Evolutionary conservation across 768 basidiomycete genomes (phyloP), one percentile per base, ranked within the genome.

Genomic region (Kwoniella sp.): DNA sequence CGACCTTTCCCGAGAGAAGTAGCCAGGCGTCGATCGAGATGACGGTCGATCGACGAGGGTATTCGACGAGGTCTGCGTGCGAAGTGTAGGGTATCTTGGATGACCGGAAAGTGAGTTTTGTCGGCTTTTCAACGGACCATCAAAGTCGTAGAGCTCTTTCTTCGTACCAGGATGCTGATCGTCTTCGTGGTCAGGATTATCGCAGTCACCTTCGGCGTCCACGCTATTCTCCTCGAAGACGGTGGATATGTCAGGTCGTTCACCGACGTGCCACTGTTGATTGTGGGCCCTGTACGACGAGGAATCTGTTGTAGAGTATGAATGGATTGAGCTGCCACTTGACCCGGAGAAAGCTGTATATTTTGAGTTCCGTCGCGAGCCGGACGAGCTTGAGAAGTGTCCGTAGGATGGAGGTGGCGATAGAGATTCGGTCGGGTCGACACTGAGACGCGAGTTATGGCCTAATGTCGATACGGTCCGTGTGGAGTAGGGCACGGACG

Each of bases 171-270:
- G 28, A 7, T 25, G 23, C 17, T 48, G 38, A 28, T 60, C n/a
- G 45, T 56, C 55, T 20, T 2, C 30, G n/a, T 38, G 25, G 15
- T 55, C 54, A 25, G 29, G 23, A 30, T 62, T 1, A 2, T 68
- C 52, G 12, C 65, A 50, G 50, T 73, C 70, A 23, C 34, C 37
- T 48, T 34, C 25, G 53, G 50, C 48, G 13, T 72, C 73, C 7
- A 23, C 23, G 17, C 5, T 25, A 9, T 51, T 23, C 56, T 77
- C 75, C 50, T 77, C 75, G 53, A 73, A 73, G 13, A 77, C 75
- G 5, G 75, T 77, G 2, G 75, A 74, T 48, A 77, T 74, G 47
- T 74, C 75, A 2, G 75, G 71, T 55, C 63, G 59, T 47, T 73
- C 74, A 4, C 65, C 63, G 2, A 65, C 29, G 13, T 51, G 54